A percentile compares a stretch with the other conserved stretches of the same genome.
Evolutionary conservation across 768 basidiomycete genomes (phyloP).

Genomic region (Podaxis sp.): DNA sequence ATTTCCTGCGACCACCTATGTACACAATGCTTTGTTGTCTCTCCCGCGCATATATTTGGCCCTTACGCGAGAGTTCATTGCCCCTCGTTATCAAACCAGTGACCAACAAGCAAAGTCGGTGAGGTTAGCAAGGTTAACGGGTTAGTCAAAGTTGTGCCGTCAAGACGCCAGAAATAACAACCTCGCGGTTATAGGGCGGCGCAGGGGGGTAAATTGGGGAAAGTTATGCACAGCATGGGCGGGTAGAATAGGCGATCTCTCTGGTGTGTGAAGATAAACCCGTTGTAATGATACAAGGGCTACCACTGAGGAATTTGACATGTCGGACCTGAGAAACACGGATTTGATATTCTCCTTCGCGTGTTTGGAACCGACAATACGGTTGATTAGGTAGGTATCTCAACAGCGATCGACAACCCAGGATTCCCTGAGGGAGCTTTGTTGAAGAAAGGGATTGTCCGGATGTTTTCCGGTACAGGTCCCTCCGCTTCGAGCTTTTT

Average conservation of each 20-base stretch:
- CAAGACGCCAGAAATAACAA: background rate
- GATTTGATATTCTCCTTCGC: background rate
- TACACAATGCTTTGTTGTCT: background rate
- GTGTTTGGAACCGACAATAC: background rate
- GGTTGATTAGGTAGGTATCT: slow-evolving; percentile 28
- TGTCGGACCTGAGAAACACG: background rate
- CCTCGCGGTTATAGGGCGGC: slow-evolving; percentile 2
- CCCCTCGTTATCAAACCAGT: background rate
- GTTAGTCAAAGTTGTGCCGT: background rate
- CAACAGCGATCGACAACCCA: slow-evolving; percentile 30
- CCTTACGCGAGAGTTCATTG: background rate
- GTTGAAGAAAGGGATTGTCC: slow-evolving; percentile 73
- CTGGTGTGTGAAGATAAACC: background rate
- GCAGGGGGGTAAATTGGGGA: background rate
- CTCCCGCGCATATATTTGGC: background rate
- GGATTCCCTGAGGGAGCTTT: slow-evolving; percentile 36
- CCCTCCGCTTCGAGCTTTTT: slow-evolving; percentile 58
- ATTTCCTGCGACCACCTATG: no score
- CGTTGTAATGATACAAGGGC: background rate
- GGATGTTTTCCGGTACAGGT: slow-evolving; percentile 59
- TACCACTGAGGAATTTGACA: background rate
- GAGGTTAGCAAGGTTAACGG: background rate
- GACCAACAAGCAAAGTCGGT: background rate
- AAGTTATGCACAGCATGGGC: background rate
- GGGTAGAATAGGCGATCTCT: background rate